A percentile compares a stretch with the other conserved stretches of the same genome.
These are phyloP conservation scores for Yamadazyma siamensis DNA, from an alignment of 1,139 yeast species.

Conservation along the genomic window DNA sequence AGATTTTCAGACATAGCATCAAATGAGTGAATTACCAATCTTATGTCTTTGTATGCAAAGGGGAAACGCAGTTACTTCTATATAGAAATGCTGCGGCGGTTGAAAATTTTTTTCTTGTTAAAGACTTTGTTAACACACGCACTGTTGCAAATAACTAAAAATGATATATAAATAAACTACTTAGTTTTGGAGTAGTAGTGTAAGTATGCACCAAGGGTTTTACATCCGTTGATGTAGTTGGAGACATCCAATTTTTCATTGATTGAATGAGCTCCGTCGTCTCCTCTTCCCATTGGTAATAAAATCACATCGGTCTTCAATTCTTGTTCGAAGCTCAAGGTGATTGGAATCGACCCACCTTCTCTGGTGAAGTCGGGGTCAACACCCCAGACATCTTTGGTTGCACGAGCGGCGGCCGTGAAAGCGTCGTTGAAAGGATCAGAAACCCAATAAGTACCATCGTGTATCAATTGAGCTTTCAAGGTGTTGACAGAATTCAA, in stretches of 20 bases:
- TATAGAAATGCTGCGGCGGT: too few relatives aligned
- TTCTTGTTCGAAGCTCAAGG: constrained; percentile 84
- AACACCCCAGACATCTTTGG: constrained; percentile 89
- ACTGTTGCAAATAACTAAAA: too few relatives aligned
- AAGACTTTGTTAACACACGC: too few relatives aligned
- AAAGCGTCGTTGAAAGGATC: constrained; percentile 92
- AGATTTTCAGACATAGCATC: constrained; percentile 43
- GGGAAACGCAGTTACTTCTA: too few relatives aligned
- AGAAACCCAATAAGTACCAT: constrained; percentile 94
- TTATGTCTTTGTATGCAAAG: too few relatives aligned
- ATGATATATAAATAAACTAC: background rate
- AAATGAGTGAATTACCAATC: too few relatives aligned
- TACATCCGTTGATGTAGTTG: constrained; percentile 91
- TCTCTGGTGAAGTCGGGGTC: constrained; percentile 97
- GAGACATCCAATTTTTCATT: constrained; percentile 88
- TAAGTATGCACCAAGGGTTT: constrained; percentile 89
- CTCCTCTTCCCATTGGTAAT: constrained; percentile 98
- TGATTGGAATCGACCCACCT: constrained; percentile 97
- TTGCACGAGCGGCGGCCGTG: constrained; percentile 92
- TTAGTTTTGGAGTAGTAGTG: constrained; percentile 66
- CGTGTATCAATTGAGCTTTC: constrained; percentile 79
- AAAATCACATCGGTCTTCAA: constrained; percentile 81
- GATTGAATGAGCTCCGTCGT: constrained; percentile 98
- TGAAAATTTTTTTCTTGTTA: too few relatives aligned
- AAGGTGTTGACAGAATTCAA: constrained; percentile 74